phyloP scores from a whole-genome alignment of 2,329 filamentous ascomycete genomes.

The Penicillium sp. region DNA sequence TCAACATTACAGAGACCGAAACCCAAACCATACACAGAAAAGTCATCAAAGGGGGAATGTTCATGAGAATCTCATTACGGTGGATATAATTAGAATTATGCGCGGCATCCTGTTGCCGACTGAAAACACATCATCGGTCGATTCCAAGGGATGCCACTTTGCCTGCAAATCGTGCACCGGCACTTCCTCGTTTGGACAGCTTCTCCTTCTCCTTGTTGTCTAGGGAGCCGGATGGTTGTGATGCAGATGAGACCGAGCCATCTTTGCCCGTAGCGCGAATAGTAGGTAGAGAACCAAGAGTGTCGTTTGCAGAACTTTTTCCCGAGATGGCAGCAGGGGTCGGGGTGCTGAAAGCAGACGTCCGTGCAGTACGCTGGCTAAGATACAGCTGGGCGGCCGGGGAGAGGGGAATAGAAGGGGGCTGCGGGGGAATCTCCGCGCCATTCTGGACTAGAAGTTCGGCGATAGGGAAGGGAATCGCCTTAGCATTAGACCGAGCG shows the following conservation, averaged over 20 bases:
- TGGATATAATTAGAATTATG: constrained; percentile 21
- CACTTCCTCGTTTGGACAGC: constrained; percentile 75
- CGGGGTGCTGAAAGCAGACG: constrained; percentile 24
- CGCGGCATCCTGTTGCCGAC: neutral
- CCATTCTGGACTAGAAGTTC: constrained; percentile 93
- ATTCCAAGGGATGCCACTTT: constrained; percentile 47
- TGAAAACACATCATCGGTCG: constrained; percentile 38
- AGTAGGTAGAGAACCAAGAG: constrained; percentile 60
- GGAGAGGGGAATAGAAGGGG: constrained; percentile 81
- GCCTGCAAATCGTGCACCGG: constrained; percentile 64
- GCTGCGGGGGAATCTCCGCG: constrained; percentile 72
- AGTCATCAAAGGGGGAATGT: constrained; percentile 18
- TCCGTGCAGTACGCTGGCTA: constrained; percentile 63
- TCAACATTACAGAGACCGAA: constrained; percentile 5
- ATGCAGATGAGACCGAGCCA: constrained; percentile 20
- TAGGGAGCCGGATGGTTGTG: constrained; percentile 31
- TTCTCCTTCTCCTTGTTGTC: constrained; percentile 61
- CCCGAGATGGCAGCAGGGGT: constrained; percentile 45
- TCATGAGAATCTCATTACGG: constrained; percentile 25
- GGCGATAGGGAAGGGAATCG: constrained; percentile 77
- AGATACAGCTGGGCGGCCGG: constrained; percentile 77
- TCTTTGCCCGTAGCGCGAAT: constrained; percentile 40
- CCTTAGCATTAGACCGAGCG: constrained; percentile 33
- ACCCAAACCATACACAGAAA: constrained; percentile 11
- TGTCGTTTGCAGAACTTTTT: constrained; percentile 50